Conservation (phyloP, 495 filamentous ascomycete species). For the Aspergillus egyptiacus region DNA sequence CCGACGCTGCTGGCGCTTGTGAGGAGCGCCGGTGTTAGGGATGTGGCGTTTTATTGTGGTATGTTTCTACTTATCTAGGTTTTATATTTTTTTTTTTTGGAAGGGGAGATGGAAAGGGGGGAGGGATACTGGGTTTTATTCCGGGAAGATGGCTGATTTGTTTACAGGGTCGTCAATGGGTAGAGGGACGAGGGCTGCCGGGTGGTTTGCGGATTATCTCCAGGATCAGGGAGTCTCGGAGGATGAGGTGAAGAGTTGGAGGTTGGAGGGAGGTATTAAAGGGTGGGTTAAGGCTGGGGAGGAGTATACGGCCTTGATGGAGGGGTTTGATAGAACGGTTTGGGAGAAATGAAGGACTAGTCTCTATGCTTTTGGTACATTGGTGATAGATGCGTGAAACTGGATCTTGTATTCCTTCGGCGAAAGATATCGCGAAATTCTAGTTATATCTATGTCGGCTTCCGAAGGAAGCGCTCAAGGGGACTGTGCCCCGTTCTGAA, state of each 20-base stretch:
- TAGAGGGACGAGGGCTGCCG: slow-evolving; percentile 54
- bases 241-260: slow-evolving; percentile 45
- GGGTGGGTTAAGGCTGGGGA: slow-evolving; percentile 56
- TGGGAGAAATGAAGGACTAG: slow-evolving; percentile 7
- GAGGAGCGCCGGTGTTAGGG: slow-evolving; percentile 39
- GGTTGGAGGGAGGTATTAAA: slow-evolving; percentile 55
- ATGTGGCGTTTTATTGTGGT: slow-evolving; percentile 68
- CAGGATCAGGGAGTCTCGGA: slow-evolving; percentile 32
- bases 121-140: background rate
- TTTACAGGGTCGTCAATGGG: slow-evolving; percentile 56
- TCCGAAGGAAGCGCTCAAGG: background rate
- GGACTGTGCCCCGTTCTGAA: background rate
- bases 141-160: background rate
- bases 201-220: slow-evolving; percentile 63
- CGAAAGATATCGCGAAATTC: no score
- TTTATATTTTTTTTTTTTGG: background rate
- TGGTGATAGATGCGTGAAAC: background rate
- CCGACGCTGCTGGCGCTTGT: slow-evolving; percentile 53
- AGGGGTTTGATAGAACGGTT: slow-evolving; percentile 44
- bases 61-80: slow-evolving; percentile 14
- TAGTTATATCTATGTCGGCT: no score
- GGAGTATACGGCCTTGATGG: slow-evolving; percentile 51
- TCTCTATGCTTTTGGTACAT: background rate
- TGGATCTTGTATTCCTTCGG: background rate
- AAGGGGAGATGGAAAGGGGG: background rate